These are phyloP conservation scores for Chimonanthus praecox DNA, from an alignment of 164 flowering plant species.

Conservation along the genomic window DNA sequence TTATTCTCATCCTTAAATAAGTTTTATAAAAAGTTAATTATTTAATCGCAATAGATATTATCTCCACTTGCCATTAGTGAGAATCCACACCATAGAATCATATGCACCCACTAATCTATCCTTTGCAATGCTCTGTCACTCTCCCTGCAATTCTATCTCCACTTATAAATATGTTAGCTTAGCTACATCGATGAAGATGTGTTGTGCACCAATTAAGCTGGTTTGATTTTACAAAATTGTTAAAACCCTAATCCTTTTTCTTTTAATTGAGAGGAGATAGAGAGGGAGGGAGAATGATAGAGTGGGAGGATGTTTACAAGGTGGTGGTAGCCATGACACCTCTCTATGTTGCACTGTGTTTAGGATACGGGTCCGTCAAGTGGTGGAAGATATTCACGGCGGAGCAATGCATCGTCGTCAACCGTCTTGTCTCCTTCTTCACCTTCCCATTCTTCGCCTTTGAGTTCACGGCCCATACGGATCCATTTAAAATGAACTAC, in stretches of 20 bases:
- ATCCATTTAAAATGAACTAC: conserved; percentile 48
- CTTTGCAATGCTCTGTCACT: neutral
- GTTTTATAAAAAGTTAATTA: no score
- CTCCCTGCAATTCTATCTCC: neutral
- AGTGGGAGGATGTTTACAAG: conserved; percentile 39
- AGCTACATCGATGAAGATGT: neutral
- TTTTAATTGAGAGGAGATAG: neutral
- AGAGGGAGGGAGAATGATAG: conserved; percentile 27
- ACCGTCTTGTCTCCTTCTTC: conserved; percentile 54
- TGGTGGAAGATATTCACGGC: conserved; percentile 57
- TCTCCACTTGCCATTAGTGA: neutral
- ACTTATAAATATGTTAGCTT: conserved; percentile 7
- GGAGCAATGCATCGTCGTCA: conserved; percentile 53
- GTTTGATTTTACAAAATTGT: neutral
- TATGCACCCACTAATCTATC: conserved; percentile 1
- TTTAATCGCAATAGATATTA: neutral
- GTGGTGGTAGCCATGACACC: conserved; percentile 49
- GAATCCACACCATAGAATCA: conserved; percentile 31
- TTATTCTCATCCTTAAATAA: no score
- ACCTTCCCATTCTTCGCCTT: conserved; percentile 68
- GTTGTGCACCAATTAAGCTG: no score
- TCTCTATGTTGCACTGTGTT: conserved; percentile 40
- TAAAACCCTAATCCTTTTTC: neutral
- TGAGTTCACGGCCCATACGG: conserved; percentile 44
- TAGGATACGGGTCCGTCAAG: conserved; percentile 48